Conservation (phyloP, 2,329 filamentous ascomycete species). For the Anisogramma anomala region DNA sequence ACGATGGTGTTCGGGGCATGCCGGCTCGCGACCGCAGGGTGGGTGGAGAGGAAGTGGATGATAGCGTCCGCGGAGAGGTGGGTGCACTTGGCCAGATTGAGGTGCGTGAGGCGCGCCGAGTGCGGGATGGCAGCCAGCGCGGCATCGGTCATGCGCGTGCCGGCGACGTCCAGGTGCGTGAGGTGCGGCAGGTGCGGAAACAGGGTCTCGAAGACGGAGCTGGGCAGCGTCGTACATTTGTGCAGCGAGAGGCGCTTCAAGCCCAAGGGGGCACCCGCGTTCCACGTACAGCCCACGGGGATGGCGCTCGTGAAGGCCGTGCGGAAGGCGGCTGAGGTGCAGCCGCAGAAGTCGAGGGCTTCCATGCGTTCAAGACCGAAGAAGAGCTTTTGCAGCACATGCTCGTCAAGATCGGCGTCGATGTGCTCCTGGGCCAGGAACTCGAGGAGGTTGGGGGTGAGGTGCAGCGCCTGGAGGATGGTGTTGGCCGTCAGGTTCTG, state of each 20-base stretch:
- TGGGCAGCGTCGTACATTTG: conserved; percentile 61
- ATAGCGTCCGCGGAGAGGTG: conserved; percentile 54
- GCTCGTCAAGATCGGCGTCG: conserved; percentile 59
- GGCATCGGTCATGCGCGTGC: conserved; percentile 61
- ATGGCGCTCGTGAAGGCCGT: conserved; percentile 49
- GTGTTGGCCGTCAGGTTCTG: conserved; percentile 66
- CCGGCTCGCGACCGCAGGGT: conserved; percentile 52
- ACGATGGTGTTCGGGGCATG: conserved; percentile 55
- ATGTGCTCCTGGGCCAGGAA: conserved; percentile 73
- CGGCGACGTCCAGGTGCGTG: conserved; percentile 70
- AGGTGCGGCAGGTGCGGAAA: conserved; percentile 58
- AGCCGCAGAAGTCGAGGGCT: conserved; percentile 67
- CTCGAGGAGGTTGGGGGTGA: conserved; percentile 64
- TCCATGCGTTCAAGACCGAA: conserved; percentile 51
- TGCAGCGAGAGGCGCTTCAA: conserved; percentile 64
- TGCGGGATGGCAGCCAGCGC: conserved; percentile 59
- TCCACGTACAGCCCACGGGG: conserved; percentile 31
- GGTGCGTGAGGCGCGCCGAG: conserved; percentile 62
- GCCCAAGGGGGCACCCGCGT: conserved; percentile 37
- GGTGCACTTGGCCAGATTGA: conserved; percentile 68
- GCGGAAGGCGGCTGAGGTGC: conserved; percentile 57
- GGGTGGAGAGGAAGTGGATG: conserved; percentile 57
- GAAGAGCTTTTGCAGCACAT: conserved; percentile 60
- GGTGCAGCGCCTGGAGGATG: conserved; percentile 56
- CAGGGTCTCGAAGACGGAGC: conserved; percentile 54